Base-by-base conservation (phyloP, 1,139 yeast species). In the Saccharomyces pastorianus region DNA sequence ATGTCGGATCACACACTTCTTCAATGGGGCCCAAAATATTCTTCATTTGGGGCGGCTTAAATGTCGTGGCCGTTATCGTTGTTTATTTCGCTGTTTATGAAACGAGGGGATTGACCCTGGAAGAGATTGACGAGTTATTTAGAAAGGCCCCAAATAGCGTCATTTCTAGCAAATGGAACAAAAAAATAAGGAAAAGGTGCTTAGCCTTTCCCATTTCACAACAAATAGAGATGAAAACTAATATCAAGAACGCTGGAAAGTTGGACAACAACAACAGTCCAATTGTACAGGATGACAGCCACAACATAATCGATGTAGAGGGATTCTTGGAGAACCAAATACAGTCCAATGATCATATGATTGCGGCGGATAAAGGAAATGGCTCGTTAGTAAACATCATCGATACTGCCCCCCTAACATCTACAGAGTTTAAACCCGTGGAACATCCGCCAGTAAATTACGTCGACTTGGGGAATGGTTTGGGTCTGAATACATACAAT, bases 21-120 rank as follows among this genome's bases (percentile, higher is more conserved):
- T 79, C 84, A 28, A 71, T 84, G 61, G 88, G 88, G 1, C 77
- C 83, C 50, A 83, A 79, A 61, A 84, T 85, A 44, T 84, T 85
- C 68, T 85, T 84, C 69, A 73, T 85, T 53, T 85, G 90, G 90
- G 89, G 89, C 25, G 81, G 87, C 1, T 73, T 80, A 56, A 83
- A 82, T 70, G 72, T 81, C 49, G 72, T 80, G 61, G 82, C 87
- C 29, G 73, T 80, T 54, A 67, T 82, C 63, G 83, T 80, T 46
- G 69, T 77, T 51, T 84, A 78, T 71, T 78, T 83, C 62, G 74
- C 79, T 57, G 85, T 85, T 53, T 84, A 81, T 60, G 93, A 85
- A 70, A 85, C 93, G 47, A 82, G 83, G 70, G 89, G 89, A 34
- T 73, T 84, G 54, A 76, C 84, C 20, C 74, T 85, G 66, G 93